Percentiles rank a stretch among this genome's conserved stretches.
Evolutionary conservation across 768 basidiomycete genomes (phyloP).

Genomic region (Tylopilus balloui): DNA sequence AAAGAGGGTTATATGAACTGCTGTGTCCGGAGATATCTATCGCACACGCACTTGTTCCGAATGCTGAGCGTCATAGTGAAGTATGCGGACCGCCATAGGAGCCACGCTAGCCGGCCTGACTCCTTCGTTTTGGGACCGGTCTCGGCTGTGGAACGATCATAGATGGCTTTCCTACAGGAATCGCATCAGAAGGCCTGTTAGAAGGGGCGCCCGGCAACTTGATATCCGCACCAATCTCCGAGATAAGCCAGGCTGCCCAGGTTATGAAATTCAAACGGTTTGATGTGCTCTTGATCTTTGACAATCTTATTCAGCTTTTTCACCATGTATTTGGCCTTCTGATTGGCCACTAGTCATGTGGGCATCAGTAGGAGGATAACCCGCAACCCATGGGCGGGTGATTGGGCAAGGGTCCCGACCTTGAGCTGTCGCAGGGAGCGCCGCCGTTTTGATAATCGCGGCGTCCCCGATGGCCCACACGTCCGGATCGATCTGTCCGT

Average conservation of each 20-base stretch:
- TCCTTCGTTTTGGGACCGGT: slow-evolving; percentile 53
- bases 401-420: slow-evolving; percentile 35
- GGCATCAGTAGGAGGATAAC: slow-evolving; percentile 11
- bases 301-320: slow-evolving; percentile 63
- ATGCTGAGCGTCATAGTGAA: slow-evolving; percentile 71
- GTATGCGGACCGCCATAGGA: slow-evolving; percentile 79
- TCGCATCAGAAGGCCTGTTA: slow-evolving; percentile 5
- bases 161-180: slow-evolving; percentile 64
- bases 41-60: slow-evolving; percentile 57
- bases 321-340: slow-evolving; percentile 66
- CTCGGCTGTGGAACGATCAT: slow-evolving; percentile 55
- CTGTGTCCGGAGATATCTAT: slow-evolving; percentile 5
- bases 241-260: slow-evolving; percentile 77
- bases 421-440: slow-evolving; percentile 84
- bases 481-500: slow-evolving; percentile 54
- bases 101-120: slow-evolving; percentile 67
- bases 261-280: slow-evolving; percentile 68
- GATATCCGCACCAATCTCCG: slow-evolving; percentile 56
- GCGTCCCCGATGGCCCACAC: slow-evolving; percentile 85
- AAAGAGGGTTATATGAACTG: slow-evolving; percentile 7
- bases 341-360: slow-evolving; percentile 56
- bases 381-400: slow-evolving; percentile 18
- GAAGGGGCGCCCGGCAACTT: not conserved
- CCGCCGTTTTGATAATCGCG: slow-evolving; percentile 49
- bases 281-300: slow-evolving; percentile 41